Evolutionary conservation across 495 filamentous ascomycete genomes (phyloP).

Genomic region (Penicillium paradoxum): DNA sequence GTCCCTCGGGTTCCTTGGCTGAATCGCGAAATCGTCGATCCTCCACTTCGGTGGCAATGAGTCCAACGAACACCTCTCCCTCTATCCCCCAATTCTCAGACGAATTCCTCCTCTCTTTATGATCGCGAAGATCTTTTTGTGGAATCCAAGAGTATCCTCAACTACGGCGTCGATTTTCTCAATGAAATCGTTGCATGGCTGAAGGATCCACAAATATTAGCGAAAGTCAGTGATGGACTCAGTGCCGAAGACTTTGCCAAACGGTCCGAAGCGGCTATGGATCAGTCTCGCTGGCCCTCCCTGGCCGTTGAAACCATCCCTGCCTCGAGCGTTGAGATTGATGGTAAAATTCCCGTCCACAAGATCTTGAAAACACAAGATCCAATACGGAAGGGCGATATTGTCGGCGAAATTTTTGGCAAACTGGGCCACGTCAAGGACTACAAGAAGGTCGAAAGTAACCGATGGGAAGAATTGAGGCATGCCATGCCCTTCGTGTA

Average conservation of each 20-base stretch:
- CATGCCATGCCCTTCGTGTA: slow-evolving; percentile 84
- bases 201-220: slow-evolving; percentile 51
- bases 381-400: slow-evolving; percentile 56
- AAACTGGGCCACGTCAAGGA: slow-evolving; percentile 73
- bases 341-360: slow-evolving; percentile 55
- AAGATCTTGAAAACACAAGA: slow-evolving; percentile 64
- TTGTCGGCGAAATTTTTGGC: slow-evolving; percentile 83
- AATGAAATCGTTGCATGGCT: slow-evolving; percentile 69
- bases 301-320: slow-evolving; percentile 45
- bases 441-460: slow-evolving; percentile 66
- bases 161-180: slow-evolving; percentile 62
- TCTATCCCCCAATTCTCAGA: slow-evolving; percentile 55
- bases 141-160: slow-evolving; percentile 52
- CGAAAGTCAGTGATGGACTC: slow-evolving; percentile 37
- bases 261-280: slow-evolving; percentile 48
- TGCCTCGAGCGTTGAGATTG: slow-evolving; percentile 37
- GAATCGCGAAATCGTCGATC: slow-evolving; percentile 51
- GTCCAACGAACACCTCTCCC: slow-evolving; percentile 50
- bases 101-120: slow-evolving; percentile 67
- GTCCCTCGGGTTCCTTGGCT: slow-evolving; percentile 28
- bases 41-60: slow-evolving; percentile 41
- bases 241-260: slow-evolving; percentile 45
- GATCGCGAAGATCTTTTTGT: slow-evolving; percentile 51
- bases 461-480: slow-evolving; percentile 69
- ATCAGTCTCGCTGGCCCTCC: slow-evolving; percentile 48